Conservation (phyloP, 805 yeast species). For the Pichia membranifaciens region DNA sequence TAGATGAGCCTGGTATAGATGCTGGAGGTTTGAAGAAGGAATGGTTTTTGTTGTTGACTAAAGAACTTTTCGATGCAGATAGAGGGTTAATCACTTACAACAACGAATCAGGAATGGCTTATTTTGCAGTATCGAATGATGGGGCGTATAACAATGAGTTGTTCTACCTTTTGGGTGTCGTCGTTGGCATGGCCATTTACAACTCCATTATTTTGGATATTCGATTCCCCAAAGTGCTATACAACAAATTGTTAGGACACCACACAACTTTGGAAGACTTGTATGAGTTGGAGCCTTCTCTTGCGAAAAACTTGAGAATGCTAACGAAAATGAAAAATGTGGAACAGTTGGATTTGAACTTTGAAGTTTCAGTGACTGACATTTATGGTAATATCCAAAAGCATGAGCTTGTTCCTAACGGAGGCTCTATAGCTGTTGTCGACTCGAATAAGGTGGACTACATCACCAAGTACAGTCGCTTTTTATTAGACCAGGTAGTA, state of each 20-base stretch:
- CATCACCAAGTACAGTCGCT: constrained; percentile 56
- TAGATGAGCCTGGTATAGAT: constrained; percentile 88
- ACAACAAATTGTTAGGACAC: constrained; percentile 61
- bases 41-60: constrained; percentile 78
- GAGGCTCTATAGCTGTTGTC: constrained; percentile 51
- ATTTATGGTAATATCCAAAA: constrained; percentile 39
- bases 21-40: constrained; percentile 94
- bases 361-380: constrained; percentile 57
- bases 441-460: constrained; percentile 52
- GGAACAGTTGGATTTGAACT: constrained; percentile 48
- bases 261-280: constrained; percentile 60
- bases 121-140: constrained; percentile 60
- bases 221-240: constrained; percentile 68
- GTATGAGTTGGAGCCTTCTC: constrained; percentile 59
- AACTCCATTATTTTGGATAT: constrained; percentile 84
- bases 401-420: constrained; percentile 52
- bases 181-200: constrained; percentile 84
- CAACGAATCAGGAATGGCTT: constrained; percentile 63
- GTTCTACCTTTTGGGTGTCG: constrained; percentile 76
- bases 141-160: constrained; percentile 40
- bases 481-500: constrained; percentile 53
- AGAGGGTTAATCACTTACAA: constrained; percentile 62
- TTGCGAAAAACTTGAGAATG: constrained; percentile 46
- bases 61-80: constrained; percentile 61
- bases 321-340: constrained; percentile 40